Base-by-base conservation (phyloP, 306 rosid species). In the Prunus kanzakura region DNA sequence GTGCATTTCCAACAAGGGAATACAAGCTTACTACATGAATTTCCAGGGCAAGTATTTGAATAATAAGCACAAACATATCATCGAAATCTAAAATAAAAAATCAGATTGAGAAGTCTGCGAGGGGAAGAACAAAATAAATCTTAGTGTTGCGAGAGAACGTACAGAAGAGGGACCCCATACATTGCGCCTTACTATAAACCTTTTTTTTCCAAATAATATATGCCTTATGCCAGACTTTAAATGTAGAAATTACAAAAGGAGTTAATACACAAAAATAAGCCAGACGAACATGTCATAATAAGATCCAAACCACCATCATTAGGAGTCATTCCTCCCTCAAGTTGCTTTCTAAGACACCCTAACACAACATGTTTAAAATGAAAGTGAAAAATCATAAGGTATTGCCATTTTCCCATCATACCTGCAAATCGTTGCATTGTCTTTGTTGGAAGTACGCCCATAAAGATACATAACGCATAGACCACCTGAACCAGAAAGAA, bases 401-500 rank as follows among this genome's bases (percentile, higher is more conserved):
- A 43, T 43, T 3, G 41, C 65, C 51, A 51, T 15, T 3, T 60
- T 38, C 50, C 16, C 18, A 4, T 50, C 69, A 58, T 81, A 96
- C 99, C 98, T 92, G 91, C 98, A 91, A 77, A 89, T 76, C 67
- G 86, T 76, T 73, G 88, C 69, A 14, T 80, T 90, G 41, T 92
- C 87, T 80, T 64, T 82, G 25, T 82, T 79, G 30, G 96, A 91
- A 1, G 88, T 41, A 46, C 86, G 91, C 67, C 97, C 93, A 72
- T 89, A 92, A 43, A 91, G 96, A 68, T 91, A 87, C 98, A 96
- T 88, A 77, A 91, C 83, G 66, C 76, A 89, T 23, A 88, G 85
- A 68, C 81, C 88, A 55, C 87, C 86, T 8, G 93, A 74, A 62
- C 99, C 96, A 43, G 73, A 76, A 79, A 92, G 93, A 27, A 88